These are phyloP conservation scores for Cryptococcus amylolentus DNA, from an alignment of 1,284 basidiomycete species.

Conservation along the genomic window DNA sequence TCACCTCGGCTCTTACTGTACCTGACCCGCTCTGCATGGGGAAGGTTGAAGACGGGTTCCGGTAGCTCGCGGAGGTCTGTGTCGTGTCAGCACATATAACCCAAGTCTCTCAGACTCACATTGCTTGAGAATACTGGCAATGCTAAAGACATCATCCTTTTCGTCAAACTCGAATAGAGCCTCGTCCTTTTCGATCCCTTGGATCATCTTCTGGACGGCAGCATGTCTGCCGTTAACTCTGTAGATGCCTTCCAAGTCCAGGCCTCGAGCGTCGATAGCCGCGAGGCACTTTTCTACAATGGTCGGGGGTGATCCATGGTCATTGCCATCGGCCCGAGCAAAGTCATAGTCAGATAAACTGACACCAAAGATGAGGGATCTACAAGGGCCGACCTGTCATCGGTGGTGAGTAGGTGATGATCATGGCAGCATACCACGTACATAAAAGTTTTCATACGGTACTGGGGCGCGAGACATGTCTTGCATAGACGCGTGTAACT, in stretches of 20 bases:
- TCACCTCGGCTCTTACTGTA: slow-evolving; percentile 68
- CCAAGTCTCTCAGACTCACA: slow-evolving; percentile 16
- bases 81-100: slow-evolving; percentile 53
- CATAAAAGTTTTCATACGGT: slow-evolving; percentile 47
- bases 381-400: slow-evolving; percentile 74
- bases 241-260: slow-evolving; percentile 73
- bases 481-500: slow-evolving; percentile 8
- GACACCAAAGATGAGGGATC: slow-evolving; percentile 81
- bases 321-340: slow-evolving; percentile 66
- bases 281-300: slow-evolving; percentile 79
- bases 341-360: slow-evolving; percentile 88
- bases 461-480: slow-evolving; percentile 26
- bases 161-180: slow-evolving; percentile 70
- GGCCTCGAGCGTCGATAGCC: slow-evolving; percentile 72
- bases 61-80: slow-evolving; percentile 80
- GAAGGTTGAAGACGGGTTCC: slow-evolving; percentile 84
- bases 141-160: slow-evolving; percentile 80
- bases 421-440: slow-evolving; percentile 43
- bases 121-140: slow-evolving; percentile 89
- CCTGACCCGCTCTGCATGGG: slow-evolving; percentile 76
- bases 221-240: slow-evolving; percentile 69
- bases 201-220: slow-evolving; percentile 78
- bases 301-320: slow-evolving; percentile 63
- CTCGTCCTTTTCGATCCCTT: slow-evolving; percentile 87
- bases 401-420: slow-evolving; percentile 43